Evolutionary conservation across 192 early-diverging fungal species (phyloP), one percentile per base, ranked within the genome.

Genomic region (Kickxella alabastrina): DNA sequence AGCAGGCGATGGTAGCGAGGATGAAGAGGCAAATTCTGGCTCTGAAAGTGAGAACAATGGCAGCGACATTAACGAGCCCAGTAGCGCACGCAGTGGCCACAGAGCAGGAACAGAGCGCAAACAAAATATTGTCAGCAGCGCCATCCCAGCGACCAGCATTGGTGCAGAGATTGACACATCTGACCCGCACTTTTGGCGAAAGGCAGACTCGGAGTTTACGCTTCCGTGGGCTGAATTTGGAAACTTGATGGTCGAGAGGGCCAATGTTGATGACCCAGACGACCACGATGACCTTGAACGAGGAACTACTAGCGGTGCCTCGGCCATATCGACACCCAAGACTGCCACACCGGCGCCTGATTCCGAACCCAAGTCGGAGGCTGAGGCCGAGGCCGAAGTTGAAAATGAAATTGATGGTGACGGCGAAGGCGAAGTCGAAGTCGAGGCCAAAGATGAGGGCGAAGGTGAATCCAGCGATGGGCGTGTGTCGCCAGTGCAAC

Each of bases 171-270:
- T 54, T 4, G 71, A 75, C 51, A 51, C 49, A 3, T 56, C 71
- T 1, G 71, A 75, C 37, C 71, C 71, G 34, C 49, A 57, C 45
- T 76, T 76, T 27, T 76, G 73, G 73, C 49, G 59, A 13, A 65
- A 54, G 26, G 13, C 40, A 8, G 52, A 53, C 27, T 48, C 52
- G 3, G 73, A 76, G 35, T 76, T 76, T 37, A 21, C 49, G 19
- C 43, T 76, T 18, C 73, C 73, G 1, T 76, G 73, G 73, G 23
- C 57, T 0, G 73, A 76, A 2, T 76, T 69, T 61, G 73, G 73
- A 35, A 43, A 57, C 24, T 24, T 76, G 43, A 76, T 76, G 73
- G 49, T 76, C 2, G 67, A 76, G 42, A 45, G 54, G 21, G 73
- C 73, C 1, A 62, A 67, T 0, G 53, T 40, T 17, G 57, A 50